These are phyloP conservation scores for Amanita polypyramis DNA, from an alignment of 768 basidiomycete genomes.

Conservation along the genomic window DNA sequence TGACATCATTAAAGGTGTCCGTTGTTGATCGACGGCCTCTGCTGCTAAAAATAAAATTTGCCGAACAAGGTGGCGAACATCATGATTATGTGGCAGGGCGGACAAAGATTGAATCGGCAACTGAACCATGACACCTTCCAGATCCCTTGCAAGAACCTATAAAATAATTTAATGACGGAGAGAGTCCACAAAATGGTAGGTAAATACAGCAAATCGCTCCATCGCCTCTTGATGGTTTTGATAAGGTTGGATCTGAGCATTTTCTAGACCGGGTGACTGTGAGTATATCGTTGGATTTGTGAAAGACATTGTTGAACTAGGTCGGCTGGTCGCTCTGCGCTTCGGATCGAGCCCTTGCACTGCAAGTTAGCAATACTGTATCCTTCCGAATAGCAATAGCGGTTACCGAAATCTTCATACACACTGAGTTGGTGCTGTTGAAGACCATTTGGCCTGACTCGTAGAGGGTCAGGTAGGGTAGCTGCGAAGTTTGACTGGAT, in stretches of 20 bases:
- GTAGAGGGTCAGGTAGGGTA: slow-evolving; percentile 78
- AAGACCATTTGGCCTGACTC: slow-evolving; percentile 76
- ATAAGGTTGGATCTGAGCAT: slow-evolving; percentile 27
- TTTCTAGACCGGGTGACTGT: slow-evolving; percentile 57
- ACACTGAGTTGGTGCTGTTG: slow-evolving; percentile 76
- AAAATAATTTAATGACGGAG: slow-evolving; percentile 5
- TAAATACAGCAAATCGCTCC: slow-evolving; percentile 64
- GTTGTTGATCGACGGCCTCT: slow-evolving; percentile 68
- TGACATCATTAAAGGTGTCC: slow-evolving; percentile 85
- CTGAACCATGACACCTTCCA: slow-evolving; percentile 74
- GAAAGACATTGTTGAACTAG: slow-evolving; percentile 64
- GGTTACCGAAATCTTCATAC: slow-evolving; percentile 88
- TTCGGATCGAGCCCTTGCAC: slow-evolving; percentile 37
- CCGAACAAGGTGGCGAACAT: slow-evolving; percentile 75
- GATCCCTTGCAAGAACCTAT: slow-evolving; percentile 40
- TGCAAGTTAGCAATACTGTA: background rate
- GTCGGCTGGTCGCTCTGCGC: slow-evolving; percentile 50
- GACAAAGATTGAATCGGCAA: slow-evolving; percentile 63
- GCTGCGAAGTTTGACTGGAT: slow-evolving; percentile 58
- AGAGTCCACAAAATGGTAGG: background rate
- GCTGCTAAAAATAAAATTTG: slow-evolving; percentile 78
- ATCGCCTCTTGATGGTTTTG: slow-evolving; percentile 73
- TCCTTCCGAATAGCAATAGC: background rate
- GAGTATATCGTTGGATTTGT: slow-evolving; percentile 38
- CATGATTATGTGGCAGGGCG: slow-evolving; percentile 70